These are phyloP conservation scores for Sordariomycetes sp. DNA, from an alignment of 2,329 filamentous ascomycete species.

Conservation along the genomic window DNA sequence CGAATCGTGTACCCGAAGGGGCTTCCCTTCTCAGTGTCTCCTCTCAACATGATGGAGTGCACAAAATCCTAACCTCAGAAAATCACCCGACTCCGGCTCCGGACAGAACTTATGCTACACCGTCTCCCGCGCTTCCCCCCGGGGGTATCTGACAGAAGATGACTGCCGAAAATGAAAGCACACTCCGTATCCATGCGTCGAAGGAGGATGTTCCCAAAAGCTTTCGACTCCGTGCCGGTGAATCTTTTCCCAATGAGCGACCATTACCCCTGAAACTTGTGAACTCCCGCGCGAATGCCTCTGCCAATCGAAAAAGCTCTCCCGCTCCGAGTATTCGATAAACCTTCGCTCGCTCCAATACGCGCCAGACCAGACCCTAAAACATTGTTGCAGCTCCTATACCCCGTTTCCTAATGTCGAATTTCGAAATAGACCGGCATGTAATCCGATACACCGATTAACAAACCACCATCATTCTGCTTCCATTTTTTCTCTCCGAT, in stretches of 20 bases:
- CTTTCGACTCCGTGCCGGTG: background rate
- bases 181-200: slow-evolving; percentile 3
- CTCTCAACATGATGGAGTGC: background rate
- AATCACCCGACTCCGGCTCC: slow-evolving; percentile 1
- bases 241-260: slow-evolving; percentile 2
- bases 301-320: slow-evolving; percentile 1
- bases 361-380: background rate
- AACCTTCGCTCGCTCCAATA: background rate
- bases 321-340: background rate
- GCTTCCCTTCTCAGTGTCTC: background rate
- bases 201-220: background rate
- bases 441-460: background rate
- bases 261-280: slow-evolving; percentile 2
- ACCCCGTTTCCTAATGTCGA: background rate
- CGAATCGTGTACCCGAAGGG: background rate
- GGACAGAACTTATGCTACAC: background rate
- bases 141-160: slow-evolving; percentile 1
- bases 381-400: background rate
- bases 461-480: background rate
- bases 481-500: background rate
- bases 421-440: background rate
- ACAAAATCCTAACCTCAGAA: background rate
- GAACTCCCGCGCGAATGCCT: slow-evolving; percentile 10
- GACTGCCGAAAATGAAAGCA: slow-evolving; percentile 3
- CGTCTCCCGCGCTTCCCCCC: background rate